A percentile compares a stretch with the other conserved stretches of the same genome.
These are phyloP conservation scores for Harringtonia lauricola DNA, from an alignment of 2,329 filamentous ascomycete genomes.

Conservation along the genomic window DNA sequence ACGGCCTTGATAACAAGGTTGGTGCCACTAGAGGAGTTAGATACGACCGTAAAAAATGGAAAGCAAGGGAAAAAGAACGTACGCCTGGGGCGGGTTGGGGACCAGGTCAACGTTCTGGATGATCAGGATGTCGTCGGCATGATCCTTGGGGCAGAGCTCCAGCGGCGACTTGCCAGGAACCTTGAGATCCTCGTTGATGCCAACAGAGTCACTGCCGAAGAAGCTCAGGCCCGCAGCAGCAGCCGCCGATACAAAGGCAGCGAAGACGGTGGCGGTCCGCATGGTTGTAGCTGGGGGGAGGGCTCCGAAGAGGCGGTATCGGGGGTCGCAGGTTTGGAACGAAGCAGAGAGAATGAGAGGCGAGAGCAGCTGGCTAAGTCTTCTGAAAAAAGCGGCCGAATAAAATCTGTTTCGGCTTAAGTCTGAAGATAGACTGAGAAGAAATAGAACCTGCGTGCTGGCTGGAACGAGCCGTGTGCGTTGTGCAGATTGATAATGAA, in stretches of 20 bases:
- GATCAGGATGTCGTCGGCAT: conserved; percentile 56
- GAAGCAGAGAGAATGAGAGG: background rate
- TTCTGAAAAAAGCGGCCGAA: background rate
- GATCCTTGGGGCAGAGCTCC: conserved; percentile 59
- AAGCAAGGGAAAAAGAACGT: conserved; percentile 27
- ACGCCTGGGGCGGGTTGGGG: conserved; percentile 85
- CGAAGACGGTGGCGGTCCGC: conserved; percentile 29
- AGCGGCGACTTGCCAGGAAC: conserved; percentile 83
- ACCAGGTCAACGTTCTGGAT: conserved; percentile 71
- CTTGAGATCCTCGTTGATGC: conserved; percentile 41
- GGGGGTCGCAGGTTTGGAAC: background rate
- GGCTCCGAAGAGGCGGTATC: background rate
- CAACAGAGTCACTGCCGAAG: conserved; percentile 35
- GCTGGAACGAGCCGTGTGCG: background rate
- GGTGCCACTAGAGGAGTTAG: conserved; percentile 48
- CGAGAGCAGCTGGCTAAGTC: too few relatives aligned
- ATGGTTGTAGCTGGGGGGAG: conserved; percentile 15
- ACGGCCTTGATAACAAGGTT: conserved; percentile 68
- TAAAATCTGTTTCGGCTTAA: too few relatives aligned
- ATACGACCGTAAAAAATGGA: background rate
- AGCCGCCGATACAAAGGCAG: conserved; percentile 35
- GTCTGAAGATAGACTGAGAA: background rate
- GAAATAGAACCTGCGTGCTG: background rate
- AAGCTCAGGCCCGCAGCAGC: conserved; percentile 30
- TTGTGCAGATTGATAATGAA: background rate